Conservation (phyloP, 805 yeast genomes). For the Zygosaccharomyces siamensis region DNA sequence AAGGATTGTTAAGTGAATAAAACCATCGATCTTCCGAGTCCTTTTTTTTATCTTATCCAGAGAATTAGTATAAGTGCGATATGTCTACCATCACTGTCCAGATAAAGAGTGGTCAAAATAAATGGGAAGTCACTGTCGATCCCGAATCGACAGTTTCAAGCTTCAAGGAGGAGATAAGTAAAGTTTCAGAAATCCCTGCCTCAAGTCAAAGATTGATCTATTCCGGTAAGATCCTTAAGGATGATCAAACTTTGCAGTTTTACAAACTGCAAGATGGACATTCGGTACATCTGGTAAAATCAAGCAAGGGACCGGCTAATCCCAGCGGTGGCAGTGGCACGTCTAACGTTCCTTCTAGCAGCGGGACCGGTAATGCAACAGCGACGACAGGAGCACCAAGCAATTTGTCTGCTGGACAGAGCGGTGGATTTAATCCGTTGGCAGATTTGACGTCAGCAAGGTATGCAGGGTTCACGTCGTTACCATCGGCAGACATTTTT, state of each 20-base stretch:
- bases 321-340: conserved; percentile 15
- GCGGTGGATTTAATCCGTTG: conserved; percentile 81
- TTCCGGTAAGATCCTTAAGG: conserved; percentile 91
- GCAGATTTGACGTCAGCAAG: conserved; percentile 93
- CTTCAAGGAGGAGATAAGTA: conserved; percentile 61
- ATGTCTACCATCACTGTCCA: conserved; percentile 28
- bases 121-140: conserved; percentile 59
- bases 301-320: conserved; percentile 44
- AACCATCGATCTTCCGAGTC: too few species aligned
- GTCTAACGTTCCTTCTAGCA: conserved; percentile 20
- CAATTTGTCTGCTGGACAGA: conserved; percentile 75
- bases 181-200: conserved; percentile 59
- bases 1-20: too few species aligned
- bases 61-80: not conserved
- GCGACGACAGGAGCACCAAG: conserved; percentile 48
- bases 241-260: conserved; percentile 62
- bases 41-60: too few species aligned
- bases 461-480: conserved; percentile 81
- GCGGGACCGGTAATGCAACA: conserved; percentile 6
- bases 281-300: conserved; percentile 83
- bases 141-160: conserved; percentile 55
- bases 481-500: conserved; percentile 84
- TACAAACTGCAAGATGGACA: conserved; percentile 85
- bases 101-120: conserved; percentile 63
- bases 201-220: conserved; percentile 85